Conservation (phyloP, 495 filamentous ascomycete species). For the Podospora bellae-mahoneyi region DNA sequence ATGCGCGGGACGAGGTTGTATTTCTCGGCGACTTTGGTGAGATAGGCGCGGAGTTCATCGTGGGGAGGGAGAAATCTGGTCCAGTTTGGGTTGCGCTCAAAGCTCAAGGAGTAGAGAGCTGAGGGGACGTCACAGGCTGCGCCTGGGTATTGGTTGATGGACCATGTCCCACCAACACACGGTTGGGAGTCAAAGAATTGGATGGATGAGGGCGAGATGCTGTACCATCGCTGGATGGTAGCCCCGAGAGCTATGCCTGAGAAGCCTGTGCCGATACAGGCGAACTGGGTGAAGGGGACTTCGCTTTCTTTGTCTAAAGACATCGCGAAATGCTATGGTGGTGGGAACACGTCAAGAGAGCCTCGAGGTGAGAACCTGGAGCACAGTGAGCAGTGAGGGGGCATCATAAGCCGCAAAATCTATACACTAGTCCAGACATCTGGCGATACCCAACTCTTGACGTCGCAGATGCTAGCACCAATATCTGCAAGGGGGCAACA, state of each 20-base stretch:
- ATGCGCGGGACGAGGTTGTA: constrained; percentile 60
- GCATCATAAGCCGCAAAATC: neutral
- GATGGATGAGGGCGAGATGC: constrained; percentile 57
- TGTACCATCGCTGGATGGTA: constrained; percentile 55
- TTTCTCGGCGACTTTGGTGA: constrained; percentile 55
- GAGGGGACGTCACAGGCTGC: constrained; percentile 45
- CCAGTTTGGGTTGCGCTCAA: constrained; percentile 58
- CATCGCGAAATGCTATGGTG: neutral
- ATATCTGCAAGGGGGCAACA: neutral
- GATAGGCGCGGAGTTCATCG: constrained; percentile 57
- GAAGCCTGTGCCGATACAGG: constrained; percentile 61
- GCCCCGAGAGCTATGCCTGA: constrained; percentile 66
- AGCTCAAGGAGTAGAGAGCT: constrained; percentile 60
- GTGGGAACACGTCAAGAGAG: neutral
- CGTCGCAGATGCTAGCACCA: neutral
- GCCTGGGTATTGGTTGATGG: constrained; percentile 62
- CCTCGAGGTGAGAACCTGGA: no score
- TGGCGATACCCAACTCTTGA: neutral
- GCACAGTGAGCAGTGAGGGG: neutral
- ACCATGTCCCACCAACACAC: constrained; percentile 67
- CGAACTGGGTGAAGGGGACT: constrained; percentile 32
- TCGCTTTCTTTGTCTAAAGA: neutral
- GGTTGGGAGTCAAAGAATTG: constrained; percentile 61
- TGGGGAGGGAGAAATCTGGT: constrained; percentile 52
- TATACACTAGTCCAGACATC: neutral